Base-by-base conservation (phyloP, 495 filamentous ascomycete species). In the Penicillium roqueforti region DNA sequence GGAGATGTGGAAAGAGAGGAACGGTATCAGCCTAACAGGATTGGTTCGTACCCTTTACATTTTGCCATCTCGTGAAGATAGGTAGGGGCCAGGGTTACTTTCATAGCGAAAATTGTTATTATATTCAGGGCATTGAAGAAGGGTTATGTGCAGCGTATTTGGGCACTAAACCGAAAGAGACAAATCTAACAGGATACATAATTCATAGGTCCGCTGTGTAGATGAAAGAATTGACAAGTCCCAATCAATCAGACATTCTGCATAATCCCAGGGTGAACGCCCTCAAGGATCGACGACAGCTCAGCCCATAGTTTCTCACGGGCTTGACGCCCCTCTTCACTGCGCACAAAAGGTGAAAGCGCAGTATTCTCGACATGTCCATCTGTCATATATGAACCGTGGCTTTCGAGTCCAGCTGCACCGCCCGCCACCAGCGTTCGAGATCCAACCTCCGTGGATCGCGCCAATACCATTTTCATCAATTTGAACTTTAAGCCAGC, bases 301-400 rank as follows among this genome's bases (percentile, higher is more conserved):
- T 86, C 80, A n/a, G 54, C 53, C 72, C 82, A 79, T 7, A 87
- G 68, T 61, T 68, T 71, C 60, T 73, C 67, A 45, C 83, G 72
- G 34, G 75, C 73, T 46, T 75, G 45, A 5, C 48, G 34, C 4
- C 71, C 73, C 22, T 79, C 65, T 1, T 64, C 56, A 47, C 70
- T 73, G 13, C 51, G 63, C 6, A 78, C 76, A 48, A 75, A 64
- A 25, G 66, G 34, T 1, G 66, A 75, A 54, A 60, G 46, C 25
- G 23, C 54, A 28, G 55, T 55, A 18, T 61, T 62, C 0, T 56
- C 54, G 2, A 72, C 63, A 4, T 49, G 10, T 7, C 69, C 65
- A 58, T 70, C 68, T 1, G 42, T 49, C 58, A 82, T 66, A 19
- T 80, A 83, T 54, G 70, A 19, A 9, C 81, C 80, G 52, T 82